These are phyloP conservation scores for Verticillium isaacii DNA, from an alignment of 2,329 filamentous ascomycete genomes.

Conservation along the genomic window DNA sequence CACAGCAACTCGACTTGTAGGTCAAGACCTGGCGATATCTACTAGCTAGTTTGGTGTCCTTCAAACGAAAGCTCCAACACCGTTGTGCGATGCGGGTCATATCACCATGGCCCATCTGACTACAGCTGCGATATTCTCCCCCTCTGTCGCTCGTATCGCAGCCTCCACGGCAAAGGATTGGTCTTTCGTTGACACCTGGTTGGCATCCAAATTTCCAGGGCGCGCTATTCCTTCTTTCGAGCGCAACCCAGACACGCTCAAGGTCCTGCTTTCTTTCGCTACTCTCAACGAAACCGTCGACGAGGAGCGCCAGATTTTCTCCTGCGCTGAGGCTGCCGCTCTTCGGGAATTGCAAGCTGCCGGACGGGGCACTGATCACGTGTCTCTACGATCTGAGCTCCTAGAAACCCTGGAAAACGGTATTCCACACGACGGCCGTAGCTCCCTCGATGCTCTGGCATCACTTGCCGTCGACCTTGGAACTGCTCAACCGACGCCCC, in stretches of 20 bases:
- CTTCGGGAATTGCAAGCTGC: constrained; percentile 42
- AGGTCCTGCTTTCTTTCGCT: constrained; percentile 68
- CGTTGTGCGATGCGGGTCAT: not conserved
- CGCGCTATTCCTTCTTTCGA: constrained; percentile 70
- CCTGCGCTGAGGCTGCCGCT: constrained; percentile 54
- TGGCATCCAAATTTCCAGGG: constrained; percentile 63
- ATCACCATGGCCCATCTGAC: not conserved
- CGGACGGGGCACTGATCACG: constrained; percentile 7
- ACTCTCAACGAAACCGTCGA: constrained; percentile 73
- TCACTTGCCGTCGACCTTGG: constrained; percentile 44
- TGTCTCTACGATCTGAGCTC: constrained; percentile 29
- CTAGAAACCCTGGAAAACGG: constrained; percentile 48
- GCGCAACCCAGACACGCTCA: constrained; percentile 79
- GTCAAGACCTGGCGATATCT: too few species aligned
- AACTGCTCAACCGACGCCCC: constrained; percentile 40
- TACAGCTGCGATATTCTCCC: constrained; percentile 59
- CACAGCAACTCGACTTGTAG: not conserved
- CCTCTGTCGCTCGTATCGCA: constrained; percentile 66
- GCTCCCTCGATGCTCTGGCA: constrained; percentile 55
- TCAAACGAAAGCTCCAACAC: not conserved
- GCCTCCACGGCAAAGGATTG: constrained; percentile 85
- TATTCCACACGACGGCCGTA: constrained; percentile 49
- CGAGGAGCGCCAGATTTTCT: constrained; percentile 58
- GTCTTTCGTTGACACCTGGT: constrained; percentile 83
- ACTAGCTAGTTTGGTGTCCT: too few species aligned